A percentile compares a stretch with the other conserved stretches of the same genome.
Evolutionary conservation across 371 early-diverging fungal genomes (phyloP).

Genomic region (Parasitella parasitica): DNA sequence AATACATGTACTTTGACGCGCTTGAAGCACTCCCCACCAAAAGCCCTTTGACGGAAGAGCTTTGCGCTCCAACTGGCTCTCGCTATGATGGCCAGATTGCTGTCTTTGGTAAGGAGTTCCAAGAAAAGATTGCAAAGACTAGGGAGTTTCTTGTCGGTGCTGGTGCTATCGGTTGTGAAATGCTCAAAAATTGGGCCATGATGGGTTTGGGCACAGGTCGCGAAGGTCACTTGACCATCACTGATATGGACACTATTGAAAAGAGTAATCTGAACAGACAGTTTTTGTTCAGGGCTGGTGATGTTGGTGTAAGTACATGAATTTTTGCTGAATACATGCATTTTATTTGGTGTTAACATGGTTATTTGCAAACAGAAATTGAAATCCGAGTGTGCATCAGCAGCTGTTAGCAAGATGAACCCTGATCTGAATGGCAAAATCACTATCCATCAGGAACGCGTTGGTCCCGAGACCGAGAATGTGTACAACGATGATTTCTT

Average conservation of each 20-base stretch:
- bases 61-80: constrained; percentile 75
- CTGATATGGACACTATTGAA: constrained; percentile 99
- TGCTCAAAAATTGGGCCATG: constrained; percentile 99
- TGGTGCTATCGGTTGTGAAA: constrained; percentile 99
- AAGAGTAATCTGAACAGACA: constrained; percentile 98
- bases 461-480: constrained; percentile 94
- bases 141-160: constrained; percentile 98
- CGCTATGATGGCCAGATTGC: constrained; percentile 96
- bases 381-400: constrained; percentile 95
- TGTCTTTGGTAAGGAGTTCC: constrained; percentile 93
- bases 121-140: constrained; percentile 83
- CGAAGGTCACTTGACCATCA: constrained; percentile 86
- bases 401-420: constrained; percentile 94
- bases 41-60: constrained; percentile 65
- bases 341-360: too few relatives aligned
- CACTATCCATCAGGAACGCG: constrained; percentile 90
- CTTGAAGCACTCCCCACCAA: constrained; percentile 89
- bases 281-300: constrained; percentile 93
- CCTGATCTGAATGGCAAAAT: constrained; percentile 84
- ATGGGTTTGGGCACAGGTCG: constrained; percentile 95
- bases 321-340: too few relatives aligned
- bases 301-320: constrained; percentile 84
- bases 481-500: constrained; percentile 97
- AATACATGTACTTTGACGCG: constrained; percentile 98
- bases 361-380: constrained; percentile 56